Conservation (phyloP, 164 flowering plant species). For the Buxus sempervirens region DNA sequence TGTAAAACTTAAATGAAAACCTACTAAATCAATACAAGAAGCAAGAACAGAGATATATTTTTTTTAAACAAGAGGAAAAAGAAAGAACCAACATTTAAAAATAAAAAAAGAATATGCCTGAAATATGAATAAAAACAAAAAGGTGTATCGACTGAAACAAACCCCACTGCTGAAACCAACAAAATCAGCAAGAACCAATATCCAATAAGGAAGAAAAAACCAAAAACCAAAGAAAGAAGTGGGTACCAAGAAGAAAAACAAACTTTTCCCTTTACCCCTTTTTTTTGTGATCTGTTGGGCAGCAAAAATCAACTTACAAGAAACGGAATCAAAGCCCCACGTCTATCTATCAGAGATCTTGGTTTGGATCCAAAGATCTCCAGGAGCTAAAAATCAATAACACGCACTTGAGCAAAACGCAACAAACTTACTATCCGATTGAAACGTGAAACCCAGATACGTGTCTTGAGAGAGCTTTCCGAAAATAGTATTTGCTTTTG, state of each 20-base stretch:
- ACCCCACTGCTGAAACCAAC: conserved; percentile 2
- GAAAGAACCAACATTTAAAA: neutral
- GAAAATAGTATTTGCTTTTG: neutral
- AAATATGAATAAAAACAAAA: neutral
- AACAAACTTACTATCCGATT: neutral
- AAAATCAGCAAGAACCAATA: neutral
- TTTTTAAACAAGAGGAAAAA: no score
- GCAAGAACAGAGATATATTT: neutral
- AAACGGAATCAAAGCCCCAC: conserved; percentile 15
- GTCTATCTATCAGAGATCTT: conserved; percentile 7
- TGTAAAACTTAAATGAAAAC: neutral
- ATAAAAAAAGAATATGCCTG: no score
- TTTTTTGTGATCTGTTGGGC: no score
- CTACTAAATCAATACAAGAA: neutral
- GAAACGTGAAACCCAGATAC: conserved; percentile 13
- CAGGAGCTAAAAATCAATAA: conserved; percentile 5
- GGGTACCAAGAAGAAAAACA: neutral
- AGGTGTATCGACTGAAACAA: neutral
- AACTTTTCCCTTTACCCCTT: no score
- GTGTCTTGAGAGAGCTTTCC: neutral
- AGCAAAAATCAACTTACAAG: no score
- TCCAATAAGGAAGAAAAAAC: neutral
- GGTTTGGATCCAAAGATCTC: conserved; percentile 14
- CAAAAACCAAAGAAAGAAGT: neutral
- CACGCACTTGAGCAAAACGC: neutral